A percentile compares a stretch with the other conserved stretches of the same genome.
Conservation (phyloP, 2,329 filamentous ascomycete species). For the Trichoderma simmonsii region DNA sequence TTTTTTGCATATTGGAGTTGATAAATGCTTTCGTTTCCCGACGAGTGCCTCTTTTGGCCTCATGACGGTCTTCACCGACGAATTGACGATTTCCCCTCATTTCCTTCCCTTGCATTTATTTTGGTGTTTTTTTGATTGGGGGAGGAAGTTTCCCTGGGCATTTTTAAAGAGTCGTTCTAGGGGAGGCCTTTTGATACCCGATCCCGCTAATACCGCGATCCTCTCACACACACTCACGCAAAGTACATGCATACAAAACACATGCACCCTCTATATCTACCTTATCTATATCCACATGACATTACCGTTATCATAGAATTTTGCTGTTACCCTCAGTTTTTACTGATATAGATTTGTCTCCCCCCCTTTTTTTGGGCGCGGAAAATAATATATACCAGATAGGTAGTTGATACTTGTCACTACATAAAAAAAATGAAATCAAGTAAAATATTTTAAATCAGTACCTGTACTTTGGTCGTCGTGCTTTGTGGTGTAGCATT, state of each 20-base stretch:
- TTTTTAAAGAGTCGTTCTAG: neutral
- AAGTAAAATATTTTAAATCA: neutral
- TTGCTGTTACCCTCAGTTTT: neutral
- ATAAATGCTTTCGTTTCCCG: neutral
- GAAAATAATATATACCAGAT: neutral
- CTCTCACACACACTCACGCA: neutral
- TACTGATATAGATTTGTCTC: neutral
- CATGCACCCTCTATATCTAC: neutral
- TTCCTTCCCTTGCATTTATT: neutral
- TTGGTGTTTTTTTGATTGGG: neutral
- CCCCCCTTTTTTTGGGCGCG: neutral
- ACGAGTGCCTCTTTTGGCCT: neutral
- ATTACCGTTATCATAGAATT: neutral
- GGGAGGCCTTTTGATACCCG: slow-evolving; percentile 10
- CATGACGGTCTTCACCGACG: neutral
- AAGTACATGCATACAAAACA: neutral
- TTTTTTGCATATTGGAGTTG: neutral
- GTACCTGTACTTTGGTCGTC: neutral
- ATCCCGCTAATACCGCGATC: slow-evolving; percentile 1
- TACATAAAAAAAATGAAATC: neutral
- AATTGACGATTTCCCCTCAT: neutral
- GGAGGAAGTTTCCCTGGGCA: neutral
- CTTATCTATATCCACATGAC: neutral
- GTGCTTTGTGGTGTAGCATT: neutral
- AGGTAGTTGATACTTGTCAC: neutral